These are phyloP conservation scores for Coemansia guatemalensis DNA, from an alignment of 192 early-diverging fungal species.

Conservation along the genomic window DNA sequence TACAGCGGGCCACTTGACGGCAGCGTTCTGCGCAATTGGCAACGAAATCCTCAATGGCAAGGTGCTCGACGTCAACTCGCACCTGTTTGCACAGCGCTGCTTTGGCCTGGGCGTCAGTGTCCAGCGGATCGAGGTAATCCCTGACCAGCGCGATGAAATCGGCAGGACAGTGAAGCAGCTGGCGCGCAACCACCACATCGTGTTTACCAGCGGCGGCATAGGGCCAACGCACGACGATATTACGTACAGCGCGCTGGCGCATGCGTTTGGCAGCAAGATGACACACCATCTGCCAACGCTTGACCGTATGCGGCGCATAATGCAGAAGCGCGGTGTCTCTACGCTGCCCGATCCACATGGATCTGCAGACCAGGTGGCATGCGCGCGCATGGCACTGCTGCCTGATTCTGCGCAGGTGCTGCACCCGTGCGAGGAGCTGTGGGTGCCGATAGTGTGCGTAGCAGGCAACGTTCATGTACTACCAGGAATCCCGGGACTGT, in stretches of 20 bases:
- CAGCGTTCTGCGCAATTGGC: slow-evolving; percentile 65
- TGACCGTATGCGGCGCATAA: slow-evolving; percentile 54
- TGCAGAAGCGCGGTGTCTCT: slow-evolving; percentile 1
- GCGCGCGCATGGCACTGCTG: slow-evolving; percentile 68
- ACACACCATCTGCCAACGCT: slow-evolving; percentile 58
- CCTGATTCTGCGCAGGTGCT: slow-evolving; percentile 45
- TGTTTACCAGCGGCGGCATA: slow-evolving; percentile 76
- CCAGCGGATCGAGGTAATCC: slow-evolving; percentile 56
- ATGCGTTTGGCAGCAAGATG: slow-evolving; percentile 58
- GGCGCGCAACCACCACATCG: slow-evolving; percentile 53
- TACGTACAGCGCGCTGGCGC: slow-evolving; percentile 63
- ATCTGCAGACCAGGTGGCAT: slow-evolving; percentile 28
- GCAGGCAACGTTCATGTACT: slow-evolving; percentile 62
- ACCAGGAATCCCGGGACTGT: slow-evolving; percentile 68
- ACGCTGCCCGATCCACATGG: slow-evolving; percentile 37
- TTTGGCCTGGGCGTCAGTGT: slow-evolving; percentile 64
- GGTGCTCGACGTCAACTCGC: slow-evolving; percentile 64
- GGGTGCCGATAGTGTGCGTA: slow-evolving; percentile 72
- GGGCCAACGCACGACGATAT: slow-evolving; percentile 72
- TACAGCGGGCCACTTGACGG: slow-evolving; percentile 20
- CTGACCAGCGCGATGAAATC: slow-evolving; percentile 41
- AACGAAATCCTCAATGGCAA: slow-evolving; percentile 77
- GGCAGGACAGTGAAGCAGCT: slow-evolving; percentile 52
- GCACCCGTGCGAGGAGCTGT: slow-evolving; percentile 55
- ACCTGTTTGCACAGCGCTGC: slow-evolving; percentile 58